Evolutionary conservation across 306 rosid species (phyloP).

Genomic region (Cicer cuneatum): DNA sequence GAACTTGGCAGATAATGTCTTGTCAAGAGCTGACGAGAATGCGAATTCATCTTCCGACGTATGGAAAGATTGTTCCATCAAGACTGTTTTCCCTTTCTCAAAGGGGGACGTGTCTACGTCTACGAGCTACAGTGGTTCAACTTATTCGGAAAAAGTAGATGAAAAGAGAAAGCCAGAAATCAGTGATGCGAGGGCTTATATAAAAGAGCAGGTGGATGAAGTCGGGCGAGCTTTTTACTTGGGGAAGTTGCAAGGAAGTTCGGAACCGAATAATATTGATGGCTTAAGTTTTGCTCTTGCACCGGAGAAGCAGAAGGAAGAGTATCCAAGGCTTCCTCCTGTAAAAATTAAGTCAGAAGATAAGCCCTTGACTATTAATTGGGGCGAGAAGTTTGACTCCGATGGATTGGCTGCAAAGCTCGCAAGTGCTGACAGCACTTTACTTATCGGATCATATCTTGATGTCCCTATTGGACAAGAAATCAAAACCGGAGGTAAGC

Average conservation of each 20-base stretch:
- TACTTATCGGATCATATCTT: slow-evolving; percentile 79
- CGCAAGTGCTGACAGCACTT: slow-evolving; percentile 56
- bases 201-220: slow-evolving; percentile 88
- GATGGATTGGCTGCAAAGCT: slow-evolving; percentile 64
- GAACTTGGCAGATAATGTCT: slow-evolving; percentile 63
- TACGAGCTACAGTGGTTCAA: slow-evolving; percentile 56
- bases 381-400: slow-evolving; percentile 86
- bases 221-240: slow-evolving; percentile 82
- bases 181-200: slow-evolving; percentile 62
- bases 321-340: slow-evolving; percentile 90
- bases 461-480: slow-evolving; percentile 97
- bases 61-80: slow-evolving; percentile 85
- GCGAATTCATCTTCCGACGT: slow-evolving; percentile 61
- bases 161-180: slow-evolving; percentile 65
- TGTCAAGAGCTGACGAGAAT: slow-evolving; percentile 70
- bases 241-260: slow-evolving; percentile 67
- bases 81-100: slow-evolving; percentile 81
- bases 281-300: slow-evolving; percentile 64
- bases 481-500: slow-evolving; percentile 78
- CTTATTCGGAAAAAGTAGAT: slow-evolving; percentile 64
- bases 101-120: slow-evolving; percentile 64
- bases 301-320: slow-evolving; percentile 77
- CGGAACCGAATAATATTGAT: slow-evolving; percentile 61
- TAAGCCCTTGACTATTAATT: slow-evolving; percentile 64
- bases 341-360: slow-evolving; percentile 92